Evolutionary conservation across 805 yeast genomes (phyloP), one percentile per base, ranked within the genome.

Genomic region (Brettanomyces nanus): DNA sequence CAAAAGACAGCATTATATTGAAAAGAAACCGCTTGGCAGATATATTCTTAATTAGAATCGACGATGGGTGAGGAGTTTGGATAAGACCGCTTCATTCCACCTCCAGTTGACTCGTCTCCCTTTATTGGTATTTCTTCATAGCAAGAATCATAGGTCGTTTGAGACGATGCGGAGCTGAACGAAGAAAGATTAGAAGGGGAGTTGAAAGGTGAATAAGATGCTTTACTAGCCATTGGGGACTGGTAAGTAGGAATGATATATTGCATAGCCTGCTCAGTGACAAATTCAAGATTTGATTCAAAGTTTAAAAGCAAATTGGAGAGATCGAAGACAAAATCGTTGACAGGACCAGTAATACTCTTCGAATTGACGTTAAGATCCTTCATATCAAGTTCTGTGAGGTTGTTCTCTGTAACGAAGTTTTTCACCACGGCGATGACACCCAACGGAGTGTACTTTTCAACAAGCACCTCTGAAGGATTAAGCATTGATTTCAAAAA

Each of bases 401-500:
- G 44, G 18, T 48, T 46, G 28, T 52, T 52, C 30, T 55, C 58
- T 11, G 52, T 29, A 28, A 60, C 44, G 35, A 58, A 62, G 30
- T 49, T 53, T 22, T 53, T 51, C 21, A 62, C 52, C 15, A 71
- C 76, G 14, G 67, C 68, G n/a, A 71, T 63, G 10, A 74, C 80
- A 1, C 80, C 80, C 35, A 72, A 51, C 22, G 61, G 62, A 27
- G 70, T 62, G 47, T 73, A 70, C 51, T 75, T 75, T 39, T 69
- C 71, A 22, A 65, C 52, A 25, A 75, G 54, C 13, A 73, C 75
- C 40, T 74, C 80, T 2, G 77, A 68, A 19, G 73, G 69, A 40
- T 62, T 58, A 35, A 63, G 49, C 28, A 73, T 57, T 25, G 68
- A 68, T 36, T 60, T 58, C 31, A 68, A 54, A 39, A 75, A 56